Percentiles rank a stretch among this genome's conserved stretches.
phyloP scores from a whole-genome alignment of 1,139 yeast species.

The Blastobotrys buckinghamii region DNA sequence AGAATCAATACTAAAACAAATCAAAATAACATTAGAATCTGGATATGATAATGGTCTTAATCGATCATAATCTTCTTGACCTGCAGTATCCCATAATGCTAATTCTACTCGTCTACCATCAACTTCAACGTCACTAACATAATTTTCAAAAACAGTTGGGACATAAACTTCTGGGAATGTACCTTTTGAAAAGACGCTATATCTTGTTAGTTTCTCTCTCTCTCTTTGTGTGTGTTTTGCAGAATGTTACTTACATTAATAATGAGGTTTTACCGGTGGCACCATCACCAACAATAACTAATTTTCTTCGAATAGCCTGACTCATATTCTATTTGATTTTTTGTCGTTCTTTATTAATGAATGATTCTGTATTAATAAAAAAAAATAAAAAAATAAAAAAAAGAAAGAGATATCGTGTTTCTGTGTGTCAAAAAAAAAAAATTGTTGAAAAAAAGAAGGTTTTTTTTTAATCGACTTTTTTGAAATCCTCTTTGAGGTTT shows the following conservation, averaged over 20 bases:
- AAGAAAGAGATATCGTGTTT: no score
- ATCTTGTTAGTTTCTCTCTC: slow-evolving; percentile 37
- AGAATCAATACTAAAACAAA: slow-evolving; percentile 85
- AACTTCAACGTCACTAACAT: slow-evolving; percentile 90
- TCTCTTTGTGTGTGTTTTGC: neutral
- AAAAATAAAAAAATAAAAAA: no score
- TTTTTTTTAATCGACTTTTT: no score
- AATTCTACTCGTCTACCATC: slow-evolving; percentile 89
- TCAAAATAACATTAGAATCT: slow-evolving; percentile 84
- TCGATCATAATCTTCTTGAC: slow-evolving; percentile 96
- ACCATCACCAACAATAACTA: slow-evolving; percentile 93
- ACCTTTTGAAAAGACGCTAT: slow-evolving; percentile 67
- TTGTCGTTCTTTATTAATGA: no score
- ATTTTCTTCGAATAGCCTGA: slow-evolving; percentile 49
- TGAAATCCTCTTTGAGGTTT: no score
- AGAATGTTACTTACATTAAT: slow-evolving; percentile 25
- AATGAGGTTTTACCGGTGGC: slow-evolving; percentile 86
- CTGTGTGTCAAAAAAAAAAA: no score
- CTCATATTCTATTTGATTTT: no score
- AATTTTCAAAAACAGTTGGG: slow-evolving; percentile 93
- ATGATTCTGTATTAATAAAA: no score
- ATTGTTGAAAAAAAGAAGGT: no score
- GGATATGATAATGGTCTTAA: slow-evolving; percentile 91
- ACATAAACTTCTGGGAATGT: slow-evolving; percentile 94
- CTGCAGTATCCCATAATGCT: slow-evolving; percentile 98